A percentile compares a stretch with the other conserved stretches of the same genome.
Conservation (phyloP, 352 stramenopile genomes). For the Blastocystis sp. region DNA sequence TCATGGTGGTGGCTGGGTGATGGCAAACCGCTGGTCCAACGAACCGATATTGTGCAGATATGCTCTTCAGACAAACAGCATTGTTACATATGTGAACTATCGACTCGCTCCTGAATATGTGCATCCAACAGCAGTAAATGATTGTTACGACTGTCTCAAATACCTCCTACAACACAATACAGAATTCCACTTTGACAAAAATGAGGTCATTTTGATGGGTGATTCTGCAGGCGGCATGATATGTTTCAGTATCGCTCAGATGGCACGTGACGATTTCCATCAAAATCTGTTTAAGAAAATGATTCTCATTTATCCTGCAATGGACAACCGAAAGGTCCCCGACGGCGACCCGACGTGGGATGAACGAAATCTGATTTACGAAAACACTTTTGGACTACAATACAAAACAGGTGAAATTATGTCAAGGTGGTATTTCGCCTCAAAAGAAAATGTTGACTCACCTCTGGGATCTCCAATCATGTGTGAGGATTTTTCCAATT, state of each 20-base stretch:
- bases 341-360: slow-evolving; percentile 4
- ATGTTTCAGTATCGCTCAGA: not conserved
- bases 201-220: slow-evolving; percentile 19
- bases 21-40: slow-evolving; percentile 13
- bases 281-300: slow-evolving; percentile 5
- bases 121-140: slow-evolving; percentile 15
- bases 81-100: slow-evolving; percentile 22
- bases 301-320: slow-evolving; percentile 43
- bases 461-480: not conserved
- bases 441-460: not conserved
- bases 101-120: slow-evolving; percentile 19
- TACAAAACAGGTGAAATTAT: not conserved
- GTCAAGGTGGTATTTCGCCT: slow-evolving; percentile 3
- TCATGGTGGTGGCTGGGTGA: slow-evolving; percentile 31
- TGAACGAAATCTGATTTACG: not conserved
- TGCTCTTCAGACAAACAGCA: slow-evolving; percentile 20
- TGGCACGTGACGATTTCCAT: slow-evolving; percentile 1
- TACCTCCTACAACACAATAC: not conserved
- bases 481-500: not conserved
- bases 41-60: slow-evolving; percentile 9
- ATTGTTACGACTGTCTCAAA: slow-evolving; percentile 49
- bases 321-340: slow-evolving; percentile 10
- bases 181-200: slow-evolving; percentile 11
- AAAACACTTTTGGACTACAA: not conserved
- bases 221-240: slow-evolving; percentile 24